A percentile compares a stretch with the other conserved stretches of the same genome.
These are phyloP conservation scores for Santalum album DNA, from an alignment of 164 flowering plant genomes.

Conservation along the genomic window DNA sequence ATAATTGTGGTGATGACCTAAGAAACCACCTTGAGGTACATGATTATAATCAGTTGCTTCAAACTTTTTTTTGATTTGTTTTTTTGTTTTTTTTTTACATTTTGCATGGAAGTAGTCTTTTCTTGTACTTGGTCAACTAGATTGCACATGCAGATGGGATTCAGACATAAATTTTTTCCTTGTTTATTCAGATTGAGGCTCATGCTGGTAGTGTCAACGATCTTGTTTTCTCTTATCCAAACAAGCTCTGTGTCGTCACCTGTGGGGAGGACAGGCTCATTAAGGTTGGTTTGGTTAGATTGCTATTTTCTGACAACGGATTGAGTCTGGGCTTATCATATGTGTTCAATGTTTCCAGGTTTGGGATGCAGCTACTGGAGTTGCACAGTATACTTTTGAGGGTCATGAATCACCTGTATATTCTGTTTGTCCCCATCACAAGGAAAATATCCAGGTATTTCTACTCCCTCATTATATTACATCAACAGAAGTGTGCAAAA, in stretches of 20 bases:
- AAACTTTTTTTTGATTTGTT: background rate
- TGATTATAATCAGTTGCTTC: too few relatives aligned
- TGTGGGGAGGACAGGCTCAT: conserved; percentile 73
- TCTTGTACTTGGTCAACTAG: background rate
- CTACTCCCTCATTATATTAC: too few relatives aligned
- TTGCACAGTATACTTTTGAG: conserved; percentile 47
- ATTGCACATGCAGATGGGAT: background rate
- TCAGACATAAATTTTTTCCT: background rate
- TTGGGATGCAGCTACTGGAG: conserved; percentile 59
- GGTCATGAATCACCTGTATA: conserved; percentile 74
- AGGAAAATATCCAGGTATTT: conserved; percentile 64
- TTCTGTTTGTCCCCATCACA: conserved; percentile 65
- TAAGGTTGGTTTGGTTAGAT: conserved; percentile 37
- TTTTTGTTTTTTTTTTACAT: too few relatives aligned
- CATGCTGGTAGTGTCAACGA: conserved; percentile 69
- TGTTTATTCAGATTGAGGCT: conserved; percentile 53
- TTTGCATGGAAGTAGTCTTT: background rate
- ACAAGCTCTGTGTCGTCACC: conserved; percentile 51
- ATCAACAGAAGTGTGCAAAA: too few relatives aligned
- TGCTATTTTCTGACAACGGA: background rate
- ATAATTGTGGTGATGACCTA: conserved; percentile 51
- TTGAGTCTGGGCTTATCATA: background rate
- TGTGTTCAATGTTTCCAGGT: conserved; percentile 30
- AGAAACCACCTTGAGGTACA: conserved; percentile 65
- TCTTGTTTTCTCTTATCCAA: conserved; percentile 67